Percentiles rank a stretch among this genome's conserved stretches.
Conservation (phyloP, 768 basidiomycete genomes). For the Chalciporus piperatus region DNA sequence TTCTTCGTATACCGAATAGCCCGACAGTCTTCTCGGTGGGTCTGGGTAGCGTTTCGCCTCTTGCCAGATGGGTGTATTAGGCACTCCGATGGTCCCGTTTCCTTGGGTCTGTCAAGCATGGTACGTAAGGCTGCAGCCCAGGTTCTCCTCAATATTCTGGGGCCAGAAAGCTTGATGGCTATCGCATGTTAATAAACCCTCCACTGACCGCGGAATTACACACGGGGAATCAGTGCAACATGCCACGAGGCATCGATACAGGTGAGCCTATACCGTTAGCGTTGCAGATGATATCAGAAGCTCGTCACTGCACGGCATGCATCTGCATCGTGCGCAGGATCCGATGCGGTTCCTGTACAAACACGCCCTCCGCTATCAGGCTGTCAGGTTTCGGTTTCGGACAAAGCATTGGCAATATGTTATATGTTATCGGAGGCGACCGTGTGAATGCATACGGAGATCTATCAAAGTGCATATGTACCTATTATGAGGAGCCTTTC, state of each 20-base stretch:
- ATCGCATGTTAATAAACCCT: conserved; percentile 14
- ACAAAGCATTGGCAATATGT: too few species aligned
- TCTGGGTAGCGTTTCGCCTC: background rate
- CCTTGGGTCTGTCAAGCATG: background rate
- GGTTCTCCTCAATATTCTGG: conserved; percentile 6
- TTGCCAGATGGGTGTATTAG: conserved; percentile 6
- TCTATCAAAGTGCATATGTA: background rate
- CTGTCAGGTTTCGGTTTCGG: too few species aligned
- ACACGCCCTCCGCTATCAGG: background rate
- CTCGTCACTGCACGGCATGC: background rate
- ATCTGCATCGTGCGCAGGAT: background rate
- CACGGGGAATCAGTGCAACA: conserved; percentile 7
- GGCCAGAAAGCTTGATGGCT: conserved; percentile 13
- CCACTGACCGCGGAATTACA: conserved; percentile 24
- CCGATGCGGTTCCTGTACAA: background rate
- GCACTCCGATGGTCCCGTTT: conserved; percentile 5
- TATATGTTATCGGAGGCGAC: background rate
- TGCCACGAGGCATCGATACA: conserved; percentile 7
- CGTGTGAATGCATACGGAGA: background rate
- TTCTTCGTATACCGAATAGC: conserved; percentile 4
- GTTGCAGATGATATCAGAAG: conserved; percentile 12
- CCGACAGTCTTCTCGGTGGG: background rate
- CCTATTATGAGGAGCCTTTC: conserved; percentile 1
- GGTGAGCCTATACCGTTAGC: conserved; percentile 5
- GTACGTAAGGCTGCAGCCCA: conserved; percentile 8